phyloP scores from a whole-genome alignment of 345 rosid species.

The Cardamine occulta region DNA sequence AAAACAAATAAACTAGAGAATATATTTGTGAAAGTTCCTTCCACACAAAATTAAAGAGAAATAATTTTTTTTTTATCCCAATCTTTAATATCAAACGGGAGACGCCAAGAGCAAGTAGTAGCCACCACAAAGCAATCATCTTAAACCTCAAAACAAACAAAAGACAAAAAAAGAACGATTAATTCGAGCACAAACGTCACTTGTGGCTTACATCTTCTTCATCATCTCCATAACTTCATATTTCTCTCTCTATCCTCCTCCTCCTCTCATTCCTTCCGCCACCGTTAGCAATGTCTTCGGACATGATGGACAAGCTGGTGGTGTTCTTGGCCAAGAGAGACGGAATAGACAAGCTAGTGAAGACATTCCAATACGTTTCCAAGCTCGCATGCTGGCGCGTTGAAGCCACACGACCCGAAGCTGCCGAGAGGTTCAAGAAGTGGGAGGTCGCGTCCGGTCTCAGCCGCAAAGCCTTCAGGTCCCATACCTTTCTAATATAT shows the following conservation, averaged over 20 bases:
- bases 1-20: neutral
- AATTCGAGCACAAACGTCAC: conserved; percentile 11
- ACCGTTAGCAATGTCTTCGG: conserved; percentile 52
- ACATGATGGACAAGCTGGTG: conserved; percentile 87
- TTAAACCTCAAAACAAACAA: conserved; percentile 34
- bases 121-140: conserved; percentile 42
- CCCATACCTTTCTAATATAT: conserved; percentile 15
- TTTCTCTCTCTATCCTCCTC: neutral
- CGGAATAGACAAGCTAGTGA: conserved; percentile 97
- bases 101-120: conserved; percentile 30
- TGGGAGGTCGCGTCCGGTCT: conserved; percentile 98
- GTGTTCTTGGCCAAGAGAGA: conserved; percentile 92
- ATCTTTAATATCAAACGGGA: conserved; percentile 23
- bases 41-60: conserved; percentile 33
- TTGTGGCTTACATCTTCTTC: conserved; percentile 34
- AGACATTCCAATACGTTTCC: conserved; percentile 94
- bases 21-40: conserved; percentile 17
- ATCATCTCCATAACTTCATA: conserved; percentile 19
- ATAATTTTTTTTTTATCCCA: neutral
- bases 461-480: conserved; percentile 85
- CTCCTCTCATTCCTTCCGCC: conserved; percentile 3
- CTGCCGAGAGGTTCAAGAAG: conserved; percentile 70
- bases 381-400: conserved; percentile 85
- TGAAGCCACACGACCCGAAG: conserved; percentile 57
- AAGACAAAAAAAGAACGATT: conserved; percentile 14